phyloP scores from a whole-genome alignment of 1,284 basidiomycete genomes.

The Puccinia coronata region DNA sequence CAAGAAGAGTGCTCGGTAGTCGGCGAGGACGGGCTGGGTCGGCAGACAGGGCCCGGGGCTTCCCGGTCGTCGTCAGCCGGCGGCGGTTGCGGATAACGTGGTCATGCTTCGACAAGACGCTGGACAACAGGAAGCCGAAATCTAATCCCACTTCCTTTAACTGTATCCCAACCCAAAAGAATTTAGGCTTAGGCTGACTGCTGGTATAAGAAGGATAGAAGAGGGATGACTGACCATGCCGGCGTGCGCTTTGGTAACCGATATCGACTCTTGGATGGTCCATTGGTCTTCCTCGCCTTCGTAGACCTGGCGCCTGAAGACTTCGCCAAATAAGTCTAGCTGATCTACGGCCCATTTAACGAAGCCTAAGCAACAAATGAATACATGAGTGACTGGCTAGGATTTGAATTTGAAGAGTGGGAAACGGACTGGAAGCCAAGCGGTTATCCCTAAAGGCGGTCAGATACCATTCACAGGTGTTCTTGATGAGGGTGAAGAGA shows the following conservation, averaged over 20 bases:
- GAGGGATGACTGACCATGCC: constrained; percentile 29
- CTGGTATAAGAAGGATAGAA: not conserved
- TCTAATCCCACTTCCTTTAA: constrained; percentile 48
- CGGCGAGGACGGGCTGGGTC: not conserved
- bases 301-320: constrained; percentile 89
- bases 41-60: constrained; percentile 13
- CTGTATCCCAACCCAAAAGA: constrained; percentile 17
- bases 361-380: constrained; percentile 62
- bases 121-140: constrained; percentile 35
- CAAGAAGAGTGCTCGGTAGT: not conserved
- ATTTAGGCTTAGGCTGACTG: not conserved
- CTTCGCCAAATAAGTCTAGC: constrained; percentile 78
- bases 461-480: constrained; percentile 97
- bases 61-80: constrained; percentile 1
- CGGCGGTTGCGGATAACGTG: not conserved
- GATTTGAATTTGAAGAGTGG: not conserved
- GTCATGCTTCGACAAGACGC: constrained; percentile 14
- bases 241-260: constrained; percentile 25
- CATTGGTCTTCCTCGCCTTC: constrained; percentile 56
- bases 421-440: constrained; percentile 74
- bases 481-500: constrained; percentile 83
- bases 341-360: constrained; percentile 90
- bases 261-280: constrained; percentile 21
- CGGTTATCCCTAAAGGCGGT: constrained; percentile 92
- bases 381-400: not conserved